Conservation (phyloP, 441 rosid species). For the Geranium incanum region DNA sequence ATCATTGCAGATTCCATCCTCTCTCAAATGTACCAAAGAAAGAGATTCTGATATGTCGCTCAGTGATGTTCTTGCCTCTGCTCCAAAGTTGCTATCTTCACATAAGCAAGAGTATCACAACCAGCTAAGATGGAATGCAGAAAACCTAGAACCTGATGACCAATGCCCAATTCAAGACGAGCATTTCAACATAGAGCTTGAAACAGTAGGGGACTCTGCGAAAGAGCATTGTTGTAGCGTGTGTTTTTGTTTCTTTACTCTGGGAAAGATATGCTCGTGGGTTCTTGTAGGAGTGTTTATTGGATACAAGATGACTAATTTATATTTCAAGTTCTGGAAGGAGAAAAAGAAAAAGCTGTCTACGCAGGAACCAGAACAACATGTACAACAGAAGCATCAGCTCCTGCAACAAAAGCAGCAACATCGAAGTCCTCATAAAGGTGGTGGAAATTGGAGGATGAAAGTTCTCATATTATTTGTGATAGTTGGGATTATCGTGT, state of each 20-base stretch:
- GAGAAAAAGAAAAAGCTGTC: conserved; percentile 26
- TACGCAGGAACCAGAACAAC: conserved; percentile 32
- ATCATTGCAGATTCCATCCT: conserved; percentile 33
- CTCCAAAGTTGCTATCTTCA: conserved; percentile 32
- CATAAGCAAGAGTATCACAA: conserved; percentile 30
- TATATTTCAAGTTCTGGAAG: conserved; percentile 28
- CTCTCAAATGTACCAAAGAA: conserved; percentile 37
- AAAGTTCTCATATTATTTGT: conserved; percentile 46
- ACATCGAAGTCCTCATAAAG: conserved; percentile 43
- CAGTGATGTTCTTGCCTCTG: conserved; percentile 31
- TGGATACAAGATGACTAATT: conserved; percentile 35
- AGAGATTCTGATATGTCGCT: conserved; percentile 25
- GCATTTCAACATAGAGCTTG: conserved; percentile 22
- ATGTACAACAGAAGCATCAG: neutral
- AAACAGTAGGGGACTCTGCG: conserved; percentile 19
- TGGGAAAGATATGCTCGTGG: conserved; percentile 48
- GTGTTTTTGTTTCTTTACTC: conserved; percentile 20
- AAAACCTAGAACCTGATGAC: conserved; percentile 25
- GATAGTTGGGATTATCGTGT: conserved; percentile 40
- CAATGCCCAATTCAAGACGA: conserved; percentile 43
- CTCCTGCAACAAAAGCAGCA: conserved; percentile 41
- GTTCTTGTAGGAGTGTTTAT: conserved; percentile 35
- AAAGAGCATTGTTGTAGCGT: conserved; percentile 27
- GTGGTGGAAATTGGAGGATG: conserved; percentile 76
- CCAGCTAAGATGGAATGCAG: conserved; percentile 29